These are phyloP conservation scores for Geotrichum fermentans DNA, from an alignment of 1,139 yeast species.

Conservation along the genomic window DNA sequence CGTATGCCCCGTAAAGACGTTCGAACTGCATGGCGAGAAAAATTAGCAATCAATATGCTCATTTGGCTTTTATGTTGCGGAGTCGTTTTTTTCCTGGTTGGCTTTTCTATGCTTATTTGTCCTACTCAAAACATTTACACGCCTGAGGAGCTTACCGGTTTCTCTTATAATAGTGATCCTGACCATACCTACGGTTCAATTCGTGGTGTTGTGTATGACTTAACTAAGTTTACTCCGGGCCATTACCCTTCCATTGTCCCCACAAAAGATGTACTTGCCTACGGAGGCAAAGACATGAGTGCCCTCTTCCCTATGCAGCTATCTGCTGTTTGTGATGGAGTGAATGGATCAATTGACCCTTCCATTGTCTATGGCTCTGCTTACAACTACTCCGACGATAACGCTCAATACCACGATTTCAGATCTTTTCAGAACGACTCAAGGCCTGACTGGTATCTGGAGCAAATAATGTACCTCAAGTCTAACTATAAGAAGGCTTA, in stretches of 20 bases:
- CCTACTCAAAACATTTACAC: slow-evolving; percentile 40
- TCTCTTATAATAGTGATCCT: slow-evolving; percentile 32
- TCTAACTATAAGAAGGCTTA: slow-evolving; percentile 37
- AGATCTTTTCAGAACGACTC: slow-evolving; percentile 38
- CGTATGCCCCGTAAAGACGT: slow-evolving; percentile 37
- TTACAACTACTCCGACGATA: slow-evolving; percentile 37
- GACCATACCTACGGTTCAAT: slow-evolving; percentile 37
- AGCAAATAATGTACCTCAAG: slow-evolving; percentile 38
- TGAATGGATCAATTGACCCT: slow-evolving; percentile 34
- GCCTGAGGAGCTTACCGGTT: slow-evolving; percentile 34
- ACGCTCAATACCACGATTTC: slow-evolving; percentile 42
- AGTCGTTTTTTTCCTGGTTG: slow-evolving; percentile 39
- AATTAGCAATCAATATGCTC: slow-evolving; percentile 41
- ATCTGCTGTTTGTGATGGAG: slow-evolving; percentile 39
- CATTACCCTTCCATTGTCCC: slow-evolving; percentile 42
- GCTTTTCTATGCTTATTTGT: slow-evolving; percentile 41
- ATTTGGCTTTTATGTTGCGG: slow-evolving; percentile 40
- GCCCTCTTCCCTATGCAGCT: slow-evolving; percentile 41
- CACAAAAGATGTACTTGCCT: slow-evolving; percentile 33
- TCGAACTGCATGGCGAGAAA: slow-evolving; percentile 43
- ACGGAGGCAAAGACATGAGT: slow-evolving; percentile 39
- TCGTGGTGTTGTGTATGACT: slow-evolving; percentile 40
- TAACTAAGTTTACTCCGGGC: slow-evolving; percentile 38
- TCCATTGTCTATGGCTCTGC: slow-evolving; percentile 38
- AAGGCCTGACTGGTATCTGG: slow-evolving; percentile 43